Evolutionary conservation across 2,329 filamentous ascomycete genomes (phyloP).

Genomic region (Pleomassaria siparia): DNA sequence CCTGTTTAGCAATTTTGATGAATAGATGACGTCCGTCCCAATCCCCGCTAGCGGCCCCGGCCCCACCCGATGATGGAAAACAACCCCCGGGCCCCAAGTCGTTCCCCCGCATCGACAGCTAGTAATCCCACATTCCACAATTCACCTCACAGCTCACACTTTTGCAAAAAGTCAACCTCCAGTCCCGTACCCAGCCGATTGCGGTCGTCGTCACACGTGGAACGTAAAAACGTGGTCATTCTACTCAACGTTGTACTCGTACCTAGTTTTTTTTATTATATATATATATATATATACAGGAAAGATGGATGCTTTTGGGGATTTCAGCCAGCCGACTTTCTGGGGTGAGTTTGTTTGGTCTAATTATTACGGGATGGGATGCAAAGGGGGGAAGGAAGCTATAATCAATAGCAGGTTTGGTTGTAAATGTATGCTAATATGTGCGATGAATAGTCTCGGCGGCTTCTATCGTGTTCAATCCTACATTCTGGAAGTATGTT

Average conservation of each 20-base stretch:
- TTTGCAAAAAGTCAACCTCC: neutral
- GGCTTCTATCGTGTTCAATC: slow-evolving; percentile 86
- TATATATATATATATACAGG: too few species aligned
- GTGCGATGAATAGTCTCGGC: slow-evolving; percentile 70
- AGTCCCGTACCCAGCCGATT: neutral
- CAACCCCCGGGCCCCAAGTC: neutral
- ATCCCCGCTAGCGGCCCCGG: slow-evolving; percentile 1
- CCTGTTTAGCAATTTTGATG: too few species aligned
- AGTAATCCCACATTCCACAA: neutral
- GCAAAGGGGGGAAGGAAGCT: neutral
- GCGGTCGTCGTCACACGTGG: slow-evolving; percentile 1
- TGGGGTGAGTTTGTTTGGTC: slow-evolving; percentile 55
- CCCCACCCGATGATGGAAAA: too few species aligned
- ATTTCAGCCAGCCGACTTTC: slow-evolving; percentile 50
- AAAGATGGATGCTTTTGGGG: slow-evolving; percentile 27
- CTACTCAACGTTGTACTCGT: neutral
- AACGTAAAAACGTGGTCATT: neutral
- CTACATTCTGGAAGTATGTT: slow-evolving; percentile 97
- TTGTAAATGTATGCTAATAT: neutral
- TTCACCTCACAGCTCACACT: neutral
- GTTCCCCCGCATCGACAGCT: slow-evolving; percentile 1
- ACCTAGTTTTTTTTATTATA: too few species aligned
- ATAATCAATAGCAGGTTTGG: neutral
- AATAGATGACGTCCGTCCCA: slow-evolving; percentile 2
- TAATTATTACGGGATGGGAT: too few species aligned